These are phyloP conservation scores for Amanita rubescens DNA, from an alignment of 768 basidiomycete genomes.

Conservation along the genomic window DNA sequence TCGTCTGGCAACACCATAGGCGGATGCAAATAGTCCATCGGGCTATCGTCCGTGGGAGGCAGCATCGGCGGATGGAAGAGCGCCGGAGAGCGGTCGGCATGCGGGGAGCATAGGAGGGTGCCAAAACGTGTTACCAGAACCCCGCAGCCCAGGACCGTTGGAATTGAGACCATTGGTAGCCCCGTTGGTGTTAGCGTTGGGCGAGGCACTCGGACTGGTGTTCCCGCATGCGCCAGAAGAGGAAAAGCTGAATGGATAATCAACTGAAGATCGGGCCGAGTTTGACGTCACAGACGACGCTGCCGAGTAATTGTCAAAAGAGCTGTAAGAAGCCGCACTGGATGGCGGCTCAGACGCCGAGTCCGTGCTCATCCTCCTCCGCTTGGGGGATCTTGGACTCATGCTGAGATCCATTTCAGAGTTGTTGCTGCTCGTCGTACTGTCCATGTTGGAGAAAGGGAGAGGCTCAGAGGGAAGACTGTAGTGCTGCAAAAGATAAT, in stretches of 20 bases:
- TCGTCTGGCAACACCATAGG: slow-evolving; percentile 59
- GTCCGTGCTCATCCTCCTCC: slow-evolving; percentile 63
- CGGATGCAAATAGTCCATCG: slow-evolving; percentile 69
- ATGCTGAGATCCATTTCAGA: slow-evolving; percentile 35
- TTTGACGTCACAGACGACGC: slow-evolving; percentile 46
- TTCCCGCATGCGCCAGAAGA: slow-evolving; percentile 25
- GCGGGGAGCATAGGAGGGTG: slow-evolving; percentile 70
- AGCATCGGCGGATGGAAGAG: slow-evolving; percentile 69
- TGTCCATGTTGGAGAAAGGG: slow-evolving; percentile 33
- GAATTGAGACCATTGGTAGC: not conserved
- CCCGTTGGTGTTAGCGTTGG: slow-evolving; percentile 10
- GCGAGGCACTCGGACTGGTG: not conserved
- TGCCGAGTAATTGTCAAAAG: slow-evolving; percentile 57
- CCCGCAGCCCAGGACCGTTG: slow-evolving; percentile 13
- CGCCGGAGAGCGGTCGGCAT: slow-evolving; percentile 44
- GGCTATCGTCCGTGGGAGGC: slow-evolving; percentile 47
- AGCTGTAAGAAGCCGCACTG: slow-evolving; percentile 56
- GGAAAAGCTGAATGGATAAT: slow-evolving; percentile 55
- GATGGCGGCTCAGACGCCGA: slow-evolving; percentile 47
- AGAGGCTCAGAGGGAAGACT: slow-evolving; percentile 41
- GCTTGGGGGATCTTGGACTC: slow-evolving; percentile 51
- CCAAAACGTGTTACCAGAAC: slow-evolving; percentile 51
- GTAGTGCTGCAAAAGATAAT: slow-evolving; percentile 54
- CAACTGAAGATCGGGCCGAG: slow-evolving; percentile 58
- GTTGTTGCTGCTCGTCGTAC: slow-evolving; percentile 21